Percentiles rank a stretch among this genome's conserved stretches.
Conservation (phyloP, 352 stramenopile genomes). For the Pseudoperonospora humuli region DNA sequence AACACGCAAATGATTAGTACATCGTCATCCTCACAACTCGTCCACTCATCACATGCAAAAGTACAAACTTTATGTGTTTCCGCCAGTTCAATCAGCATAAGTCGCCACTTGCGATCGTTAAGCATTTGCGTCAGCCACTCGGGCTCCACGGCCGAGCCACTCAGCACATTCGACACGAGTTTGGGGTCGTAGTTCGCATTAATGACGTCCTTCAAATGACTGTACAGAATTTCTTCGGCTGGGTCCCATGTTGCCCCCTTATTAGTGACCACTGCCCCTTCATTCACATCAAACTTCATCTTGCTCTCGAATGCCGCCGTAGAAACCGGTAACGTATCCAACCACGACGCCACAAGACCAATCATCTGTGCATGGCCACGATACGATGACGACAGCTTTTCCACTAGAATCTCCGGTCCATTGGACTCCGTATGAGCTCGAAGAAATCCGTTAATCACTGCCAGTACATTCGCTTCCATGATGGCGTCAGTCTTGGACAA, state of each 20-base stretch:
- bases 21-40: too few species aligned
- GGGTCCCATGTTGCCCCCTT: conserved; percentile 67
- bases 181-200: conserved; percentile 80
- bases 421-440: conserved; percentile 70
- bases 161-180: conserved; percentile 81
- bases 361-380: conserved; percentile 84
- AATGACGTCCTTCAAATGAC: conserved; percentile 66
- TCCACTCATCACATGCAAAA: neutral
- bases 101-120: conserved; percentile 65
- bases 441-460: conserved; percentile 80
- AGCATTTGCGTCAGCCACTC: conserved; percentile 84
- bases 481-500: conserved; percentile 70
- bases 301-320: conserved; percentile 64
- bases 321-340: conserved; percentile 55
- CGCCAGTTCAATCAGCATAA: conserved; percentile 80
- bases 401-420: conserved; percentile 77
- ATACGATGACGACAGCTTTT: conserved; percentile 82
- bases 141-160: conserved; percentile 59
- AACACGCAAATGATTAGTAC: neutral
- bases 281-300: conserved; percentile 62
- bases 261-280: conserved; percentile 53
- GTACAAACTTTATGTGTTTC: conserved; percentile 75
- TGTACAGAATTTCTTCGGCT: conserved; percentile 73
- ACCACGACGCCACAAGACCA: conserved; percentile 73
- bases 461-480: conserved; percentile 76